Evolutionary conservation across 805 yeast genomes (phyloP).

Genomic region (Metschnikowia colocasiae): DNA sequence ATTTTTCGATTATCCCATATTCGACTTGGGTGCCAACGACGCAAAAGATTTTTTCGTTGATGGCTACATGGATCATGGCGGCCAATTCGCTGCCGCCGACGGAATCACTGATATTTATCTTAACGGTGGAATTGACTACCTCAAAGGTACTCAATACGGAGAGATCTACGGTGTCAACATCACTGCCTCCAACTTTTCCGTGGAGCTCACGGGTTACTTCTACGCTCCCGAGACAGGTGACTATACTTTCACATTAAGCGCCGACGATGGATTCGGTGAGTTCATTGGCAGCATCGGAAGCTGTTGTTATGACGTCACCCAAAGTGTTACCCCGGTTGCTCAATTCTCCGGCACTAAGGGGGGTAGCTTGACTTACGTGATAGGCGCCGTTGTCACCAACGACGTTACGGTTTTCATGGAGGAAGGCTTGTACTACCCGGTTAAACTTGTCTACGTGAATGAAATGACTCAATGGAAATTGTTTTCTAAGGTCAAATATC

Average conservation of each 20-base stretch:
- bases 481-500: slow-evolving; percentile 1
- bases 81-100: not conserved
- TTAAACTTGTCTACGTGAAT: slow-evolving; percentile 11
- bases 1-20: not conserved
- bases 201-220: slow-evolving; percentile 12
- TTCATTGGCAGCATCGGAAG: slow-evolving; percentile 8
- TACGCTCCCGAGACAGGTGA: slow-evolving; percentile 8
- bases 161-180: slow-evolving; percentile 1
- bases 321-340: slow-evolving; percentile 2
- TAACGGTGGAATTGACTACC: not conserved
- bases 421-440: slow-evolving; percentile 10
- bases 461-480: slow-evolving; percentile 8
- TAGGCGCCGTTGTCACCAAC: slow-evolving; percentile 1
- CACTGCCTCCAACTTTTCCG: slow-evolving; percentile 6
- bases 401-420: slow-evolving; percentile 3
- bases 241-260: slow-evolving; percentile 9
- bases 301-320: slow-evolving; percentile 12
- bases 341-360: not conserved
- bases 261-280: slow-evolving; percentile 13
- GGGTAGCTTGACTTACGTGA: slow-evolving; percentile 1
- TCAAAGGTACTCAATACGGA: not conserved
- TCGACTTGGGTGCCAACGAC: not conserved
- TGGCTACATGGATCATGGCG: not conserved
- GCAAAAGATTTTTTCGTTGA: not conserved
- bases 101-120: slow-evolving; percentile 1